These are phyloP conservation scores for Coemansia sp. DNA, from an alignment of 192 early-diverging fungal genomes.

Conservation along the genomic window DNA sequence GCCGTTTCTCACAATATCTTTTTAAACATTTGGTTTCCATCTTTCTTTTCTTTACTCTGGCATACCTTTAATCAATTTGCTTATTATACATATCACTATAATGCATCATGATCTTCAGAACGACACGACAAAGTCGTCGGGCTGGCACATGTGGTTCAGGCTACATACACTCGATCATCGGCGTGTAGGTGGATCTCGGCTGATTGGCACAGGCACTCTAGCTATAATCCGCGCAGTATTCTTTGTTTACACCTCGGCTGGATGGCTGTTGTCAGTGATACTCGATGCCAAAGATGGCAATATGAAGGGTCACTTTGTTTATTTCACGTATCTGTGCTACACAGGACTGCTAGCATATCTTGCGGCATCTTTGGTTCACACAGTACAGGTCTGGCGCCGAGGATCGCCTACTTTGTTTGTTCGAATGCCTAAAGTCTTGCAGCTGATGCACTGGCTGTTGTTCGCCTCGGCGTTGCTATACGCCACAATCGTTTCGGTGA, in stretches of 20 bases:
- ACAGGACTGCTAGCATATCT: slow-evolving; percentile 42
- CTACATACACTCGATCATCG: slow-evolving; percentile 30
- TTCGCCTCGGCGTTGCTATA: slow-evolving; percentile 38
- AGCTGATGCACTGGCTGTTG: slow-evolving; percentile 50
- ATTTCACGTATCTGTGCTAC: slow-evolving; percentile 47
- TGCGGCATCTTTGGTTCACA: slow-evolving; percentile 23
- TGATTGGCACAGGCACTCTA: slow-evolving; percentile 13
- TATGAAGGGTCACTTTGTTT: slow-evolving; percentile 33
- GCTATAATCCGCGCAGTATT: slow-evolving; percentile 17
- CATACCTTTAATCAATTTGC: neutral
- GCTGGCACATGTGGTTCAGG: slow-evolving; percentile 19
- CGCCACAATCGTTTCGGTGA: slow-evolving; percentile 25
- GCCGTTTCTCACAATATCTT: neutral
- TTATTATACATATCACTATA: neutral
- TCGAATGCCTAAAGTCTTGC: slow-evolving; percentile 24
- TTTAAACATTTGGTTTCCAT: neutral
- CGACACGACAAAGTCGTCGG: neutral
- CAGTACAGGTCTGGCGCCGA: slow-evolving; percentile 13
- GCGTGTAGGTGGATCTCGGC: slow-evolving; percentile 26
- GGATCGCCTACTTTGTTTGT: slow-evolving; percentile 12
- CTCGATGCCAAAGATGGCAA: slow-evolving; percentile 19
- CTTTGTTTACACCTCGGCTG: slow-evolving; percentile 30
- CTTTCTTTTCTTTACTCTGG: neutral
- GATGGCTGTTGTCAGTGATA: slow-evolving; percentile 31
- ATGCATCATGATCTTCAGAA: neutral